Conservation (phyloP, 805 yeast genomes). For the Teunomyces lycoperdinae region DNA sequence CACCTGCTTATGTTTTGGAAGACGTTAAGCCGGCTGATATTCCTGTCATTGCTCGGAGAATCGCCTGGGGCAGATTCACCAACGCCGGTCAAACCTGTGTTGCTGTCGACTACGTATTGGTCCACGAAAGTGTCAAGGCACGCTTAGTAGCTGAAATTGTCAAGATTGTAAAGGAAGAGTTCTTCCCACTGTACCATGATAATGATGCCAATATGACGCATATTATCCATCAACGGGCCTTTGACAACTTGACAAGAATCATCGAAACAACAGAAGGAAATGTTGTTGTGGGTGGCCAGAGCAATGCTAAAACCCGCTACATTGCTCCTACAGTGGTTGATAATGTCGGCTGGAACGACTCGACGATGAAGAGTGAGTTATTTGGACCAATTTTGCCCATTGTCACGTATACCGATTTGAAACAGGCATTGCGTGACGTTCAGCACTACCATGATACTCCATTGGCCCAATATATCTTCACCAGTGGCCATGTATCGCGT, state of each 20-base stretch:
- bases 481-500: slow-evolving; percentile 41
- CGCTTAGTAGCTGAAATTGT: slow-evolving; percentile 45
- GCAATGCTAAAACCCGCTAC: slow-evolving; percentile 40
- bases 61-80: slow-evolving; percentile 72
- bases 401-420: slow-evolving; percentile 47
- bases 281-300: slow-evolving; percentile 47
- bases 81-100: slow-evolving; percentile 92
- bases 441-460: slow-evolving; percentile 64
- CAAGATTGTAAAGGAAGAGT: slow-evolving; percentile 37
- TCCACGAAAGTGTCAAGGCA: slow-evolving; percentile 56
- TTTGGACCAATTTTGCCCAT: slow-evolving; percentile 88
- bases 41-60: slow-evolving; percentile 50
- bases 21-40: slow-evolving; percentile 44
- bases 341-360: slow-evolving; percentile 62
- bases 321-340: slow-evolving; percentile 74
- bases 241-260: slow-evolving; percentile 40
- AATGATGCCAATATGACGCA: slow-evolving; percentile 47
- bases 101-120: slow-evolving; percentile 78
- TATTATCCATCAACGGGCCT: slow-evolving; percentile 56
- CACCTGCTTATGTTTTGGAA: slow-evolving; percentile 72
- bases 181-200: slow-evolving; percentile 41
- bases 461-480: slow-evolving; percentile 73
- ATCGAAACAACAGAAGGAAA: slow-evolving; percentile 53
- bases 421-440: slow-evolving; percentile 43
- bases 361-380: slow-evolving; percentile 70